These are phyloP conservation scores for Eimeria tenella DNA, from an alignment of 169 alveolate species.

Conservation along the genomic window DNA sequence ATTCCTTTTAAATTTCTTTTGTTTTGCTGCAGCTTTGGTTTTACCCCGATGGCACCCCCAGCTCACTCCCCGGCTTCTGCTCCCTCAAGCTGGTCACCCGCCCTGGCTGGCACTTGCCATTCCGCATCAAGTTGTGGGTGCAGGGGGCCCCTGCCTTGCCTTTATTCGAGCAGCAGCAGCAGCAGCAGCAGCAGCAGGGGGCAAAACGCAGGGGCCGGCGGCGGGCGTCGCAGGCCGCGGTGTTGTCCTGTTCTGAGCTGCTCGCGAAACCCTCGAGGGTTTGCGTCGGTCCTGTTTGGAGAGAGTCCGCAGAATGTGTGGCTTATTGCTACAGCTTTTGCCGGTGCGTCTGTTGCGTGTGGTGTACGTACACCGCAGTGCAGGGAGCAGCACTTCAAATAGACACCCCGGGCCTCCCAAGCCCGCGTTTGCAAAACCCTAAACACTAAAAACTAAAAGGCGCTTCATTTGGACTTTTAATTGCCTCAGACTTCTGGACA, in stretches of 20 bases:
- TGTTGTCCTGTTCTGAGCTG: background rate
- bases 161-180: constrained; percentile 6
- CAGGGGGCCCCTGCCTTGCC: constrained; percentile 82
- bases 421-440: no score
- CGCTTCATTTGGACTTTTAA: background rate
- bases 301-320: constrained; percentile 88
- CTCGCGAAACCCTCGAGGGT: constrained; percentile 80
- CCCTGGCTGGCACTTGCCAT: constrained; percentile 91
- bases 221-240: no score
- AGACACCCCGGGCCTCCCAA: no score
- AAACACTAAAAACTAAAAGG: no score
- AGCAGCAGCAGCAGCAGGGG: constrained; percentile 15
- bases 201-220: background rate
- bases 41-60: constrained; percentile 89
- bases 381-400: no score
- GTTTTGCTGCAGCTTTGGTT: constrained; percentile 86
- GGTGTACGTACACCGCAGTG: background rate
- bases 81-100: constrained; percentile 87
- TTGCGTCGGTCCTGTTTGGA: constrained; percentile 85
- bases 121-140: constrained; percentile 85
- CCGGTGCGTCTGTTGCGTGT: constrained; percentile 28
- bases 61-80: constrained; percentile 87
- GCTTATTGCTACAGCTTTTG: constrained; percentile 82
- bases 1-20: background rate
- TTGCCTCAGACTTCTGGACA: constrained; percentile 31